Conservation (phyloP, 1,139 yeast species). For the Lodderomyces oxycetoniae region DNA sequence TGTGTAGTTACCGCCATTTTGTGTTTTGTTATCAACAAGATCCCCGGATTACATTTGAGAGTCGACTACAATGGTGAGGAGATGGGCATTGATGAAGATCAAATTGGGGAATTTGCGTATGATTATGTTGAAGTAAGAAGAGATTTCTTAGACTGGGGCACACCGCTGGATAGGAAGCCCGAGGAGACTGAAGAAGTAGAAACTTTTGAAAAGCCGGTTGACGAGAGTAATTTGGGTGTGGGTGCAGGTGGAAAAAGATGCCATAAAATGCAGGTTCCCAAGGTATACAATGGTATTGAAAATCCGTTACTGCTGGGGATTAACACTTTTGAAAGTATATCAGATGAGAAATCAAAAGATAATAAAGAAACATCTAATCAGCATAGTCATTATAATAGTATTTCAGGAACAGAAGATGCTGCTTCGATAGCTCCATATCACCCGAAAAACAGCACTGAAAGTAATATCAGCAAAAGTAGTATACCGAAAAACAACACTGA, state of each 20-base stretch:
- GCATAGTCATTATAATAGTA: no score
- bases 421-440: no score
- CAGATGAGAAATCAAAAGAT: no score
- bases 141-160: slow-evolving; percentile 45
- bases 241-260: neutral
- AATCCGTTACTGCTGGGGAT: no score
- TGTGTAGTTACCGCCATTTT: slow-evolving; percentile 72
- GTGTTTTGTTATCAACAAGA: slow-evolving; percentile 66
- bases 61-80: slow-evolving; percentile 83
- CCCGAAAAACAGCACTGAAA: no score
- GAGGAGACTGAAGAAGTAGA: neutral
- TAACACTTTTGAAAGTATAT: no score
- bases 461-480: no score
- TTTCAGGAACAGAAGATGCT: no score
- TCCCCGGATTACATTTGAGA: slow-evolving; percentile 80
- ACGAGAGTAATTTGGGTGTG: neutral
- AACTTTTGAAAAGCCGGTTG: neutral
- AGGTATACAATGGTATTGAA: neutral
- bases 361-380: no score
- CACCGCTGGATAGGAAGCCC: neutral
- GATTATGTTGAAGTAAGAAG: slow-evolving; percentile 96
- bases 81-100: slow-evolving; percentile 91
- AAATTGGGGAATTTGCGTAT: slow-evolving; percentile 96
- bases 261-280: neutral
- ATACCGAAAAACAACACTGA: no score